Evolutionary conservation across 2,329 filamentous ascomycete genomes (phyloP).

Genomic region (Raffaelea arxii): DNA sequence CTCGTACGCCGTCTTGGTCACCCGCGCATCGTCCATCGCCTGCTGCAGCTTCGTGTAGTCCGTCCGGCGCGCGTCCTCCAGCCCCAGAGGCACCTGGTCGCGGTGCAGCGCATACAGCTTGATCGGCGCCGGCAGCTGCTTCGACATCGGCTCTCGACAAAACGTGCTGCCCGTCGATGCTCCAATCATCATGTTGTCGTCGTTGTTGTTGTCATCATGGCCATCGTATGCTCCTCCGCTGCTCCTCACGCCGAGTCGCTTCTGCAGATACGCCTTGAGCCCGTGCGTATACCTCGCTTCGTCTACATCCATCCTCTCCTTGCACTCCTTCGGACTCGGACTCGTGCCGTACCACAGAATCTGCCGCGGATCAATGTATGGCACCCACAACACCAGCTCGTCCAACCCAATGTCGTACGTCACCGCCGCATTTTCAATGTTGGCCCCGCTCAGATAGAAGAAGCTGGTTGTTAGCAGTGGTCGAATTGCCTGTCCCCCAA

Average conservation of each 20-base stretch:
- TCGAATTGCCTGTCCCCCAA: no score
- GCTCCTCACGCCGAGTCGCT: conserved; percentile 24
- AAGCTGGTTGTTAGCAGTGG: conserved; percentile 30
- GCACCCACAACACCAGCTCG: conserved; percentile 62
- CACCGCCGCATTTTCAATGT: conserved; percentile 44
- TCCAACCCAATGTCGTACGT: conserved; percentile 52
- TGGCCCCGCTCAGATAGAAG: conserved; percentile 46
- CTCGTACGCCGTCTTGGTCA: conserved; percentile 81
- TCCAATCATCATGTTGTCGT: conserved; percentile 17
- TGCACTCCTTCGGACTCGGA: conserved; percentile 51
- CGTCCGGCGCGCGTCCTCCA: conserved; percentile 19
- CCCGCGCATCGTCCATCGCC: conserved; percentile 71
- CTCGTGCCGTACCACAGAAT: conserved; percentile 56
- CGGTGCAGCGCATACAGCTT: conserved; percentile 35
- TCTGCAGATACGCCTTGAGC: conserved; percentile 39
- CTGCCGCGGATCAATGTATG: conserved; percentile 51
- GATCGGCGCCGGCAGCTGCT: conserved; percentile 10
- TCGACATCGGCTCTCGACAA: not conserved
- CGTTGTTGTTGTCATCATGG: not conserved
- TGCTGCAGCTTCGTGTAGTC: conserved; percentile 47
- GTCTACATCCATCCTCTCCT: conserved; percentile 58
- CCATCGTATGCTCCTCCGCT: not conserved
- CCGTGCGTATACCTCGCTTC: conserved; percentile 49
- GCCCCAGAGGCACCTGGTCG: conserved; percentile 16
- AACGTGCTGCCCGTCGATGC: no score